Evolutionary conservation across 2,329 filamentous ascomycete genomes (phyloP), one percentile per base, ranked within the genome.

Genomic region (Arthrobotrys entomopaga): DNA sequence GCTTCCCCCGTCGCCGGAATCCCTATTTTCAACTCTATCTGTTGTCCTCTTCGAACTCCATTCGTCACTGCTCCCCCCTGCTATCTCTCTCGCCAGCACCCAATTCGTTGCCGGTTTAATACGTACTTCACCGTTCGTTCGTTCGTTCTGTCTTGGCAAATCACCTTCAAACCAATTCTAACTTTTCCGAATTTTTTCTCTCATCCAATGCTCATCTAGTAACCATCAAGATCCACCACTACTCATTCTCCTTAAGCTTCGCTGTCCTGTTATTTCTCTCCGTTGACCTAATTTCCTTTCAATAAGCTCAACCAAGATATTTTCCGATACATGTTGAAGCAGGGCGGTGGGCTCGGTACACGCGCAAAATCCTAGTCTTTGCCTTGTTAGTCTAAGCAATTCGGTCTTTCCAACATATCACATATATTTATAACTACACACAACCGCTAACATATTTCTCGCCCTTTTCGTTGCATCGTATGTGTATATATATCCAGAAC

Each of bases 341-440:
- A 61, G 40, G 61, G 57, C 65, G 61, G 61, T 61, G 59, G 69
- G 54, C 69, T 73, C 63, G 63, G 69, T 66, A 73, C 43, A 58
- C 29, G 26, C 54, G 42, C 38, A 38, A 38, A 40, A 15, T 46
- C 42, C 42, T 3, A 46, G 15, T 46, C 42, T 50, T 43, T 38
- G n/a, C 43, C 7, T 26, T 43, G 54, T 43, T 24, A 19, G 29
- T 56, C 13, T 48, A n/a, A 19, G 19, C 8, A 13, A n/a, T 29
- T 42, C 42, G 20, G 43, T 26, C 20, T 49, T 16, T 54, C n/a
- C 50, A 22, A 26, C 22, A 34, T 42, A 57, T 54, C 15, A 20
- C 5, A 46, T 46, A 46, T 46, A 46, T 26, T 48, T 19, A 53
- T 26, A 72, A 46, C 59, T 50, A 26, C 60, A 58, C 59, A 74